These are phyloP conservation scores for Auricularia auricula-judae DNA, from an alignment of 768 basidiomycete genomes.

Conservation along the genomic window DNA sequence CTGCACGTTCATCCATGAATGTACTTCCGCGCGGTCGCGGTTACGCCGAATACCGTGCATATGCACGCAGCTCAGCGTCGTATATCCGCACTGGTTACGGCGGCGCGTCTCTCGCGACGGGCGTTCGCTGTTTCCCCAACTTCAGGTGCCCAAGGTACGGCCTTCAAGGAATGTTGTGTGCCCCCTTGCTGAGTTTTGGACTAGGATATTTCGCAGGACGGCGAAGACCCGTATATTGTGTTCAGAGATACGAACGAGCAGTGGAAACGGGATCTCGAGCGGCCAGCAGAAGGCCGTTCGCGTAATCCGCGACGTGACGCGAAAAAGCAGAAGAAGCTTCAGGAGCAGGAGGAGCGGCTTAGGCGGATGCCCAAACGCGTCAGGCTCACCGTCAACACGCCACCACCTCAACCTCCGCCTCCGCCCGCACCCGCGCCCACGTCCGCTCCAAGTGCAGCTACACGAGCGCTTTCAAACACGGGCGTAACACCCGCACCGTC, in stretches of 20 bases:
- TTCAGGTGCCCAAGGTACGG: neutral
- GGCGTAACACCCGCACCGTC: neutral
- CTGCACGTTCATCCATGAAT: neutral
- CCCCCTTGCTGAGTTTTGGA: neutral
- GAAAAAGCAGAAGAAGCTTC: neutral
- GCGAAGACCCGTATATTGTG: neutral
- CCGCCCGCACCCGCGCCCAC: neutral
- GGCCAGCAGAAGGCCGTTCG: neutral
- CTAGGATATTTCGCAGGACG: neutral
- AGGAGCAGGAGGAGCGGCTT: neutral
- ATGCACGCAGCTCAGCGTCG: neutral
- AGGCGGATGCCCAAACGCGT: neutral
- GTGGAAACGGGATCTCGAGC: neutral
- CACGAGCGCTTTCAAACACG: neutral
- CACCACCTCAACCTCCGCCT: neutral
- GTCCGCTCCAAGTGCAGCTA: neutral
- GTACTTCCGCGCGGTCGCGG: neutral
- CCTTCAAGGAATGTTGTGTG: neutral
- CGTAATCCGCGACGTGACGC: neutral
- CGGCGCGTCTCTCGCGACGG: neutral
- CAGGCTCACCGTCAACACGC: neutral
- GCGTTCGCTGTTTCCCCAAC: neutral
- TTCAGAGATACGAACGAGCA: neutral
- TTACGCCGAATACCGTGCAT: neutral
- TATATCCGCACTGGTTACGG: neutral